phyloP scores from a whole-genome alignment of 139 green algal species.

The Mesotaenium endlicherianum region DNA sequence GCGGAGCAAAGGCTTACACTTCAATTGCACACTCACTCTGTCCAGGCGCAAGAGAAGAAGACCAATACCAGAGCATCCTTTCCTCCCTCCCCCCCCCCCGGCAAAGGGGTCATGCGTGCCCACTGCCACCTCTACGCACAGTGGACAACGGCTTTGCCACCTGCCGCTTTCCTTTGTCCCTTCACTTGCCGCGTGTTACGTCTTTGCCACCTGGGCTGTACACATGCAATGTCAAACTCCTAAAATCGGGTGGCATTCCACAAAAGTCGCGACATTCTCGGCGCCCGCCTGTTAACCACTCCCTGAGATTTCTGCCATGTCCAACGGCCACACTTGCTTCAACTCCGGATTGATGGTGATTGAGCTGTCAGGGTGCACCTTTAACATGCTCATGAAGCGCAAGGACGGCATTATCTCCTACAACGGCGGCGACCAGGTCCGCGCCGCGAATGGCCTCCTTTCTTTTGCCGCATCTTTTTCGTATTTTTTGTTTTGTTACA shows the following conservation, averaged over 20 bases:
- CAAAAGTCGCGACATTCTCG: neutral
- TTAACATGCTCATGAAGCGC: neutral
- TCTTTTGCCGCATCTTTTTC: too few species aligned
- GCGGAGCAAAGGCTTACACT: too few species aligned
- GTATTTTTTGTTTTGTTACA: too few species aligned
- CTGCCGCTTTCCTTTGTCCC: neutral
- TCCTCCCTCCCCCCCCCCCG: too few species aligned
- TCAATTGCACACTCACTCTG: too few species aligned
- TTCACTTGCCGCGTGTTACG: neutral
- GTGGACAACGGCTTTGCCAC: neutral
- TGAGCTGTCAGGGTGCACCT: neutral
- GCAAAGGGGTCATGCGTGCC: too few species aligned
- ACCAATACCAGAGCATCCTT: too few species aligned
- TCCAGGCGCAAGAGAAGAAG: too few species aligned
- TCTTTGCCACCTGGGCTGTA: neutral
- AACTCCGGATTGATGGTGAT: slow-evolving; percentile 2
- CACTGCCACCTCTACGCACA: neutral
- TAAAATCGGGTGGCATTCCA: neutral
- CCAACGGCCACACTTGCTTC: neutral
- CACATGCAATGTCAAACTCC: too few species aligned
- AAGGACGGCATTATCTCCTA: neutral
- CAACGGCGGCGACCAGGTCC: slow-evolving; percentile 7
- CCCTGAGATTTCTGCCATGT: neutral
- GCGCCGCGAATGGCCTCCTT: too few species aligned
- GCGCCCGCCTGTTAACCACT: neutral